Evolutionary conservation across 257 asterid genomes (phyloP), one percentile per base, ranked within the genome.

Genomic region (Henckelia pumila): DNA sequence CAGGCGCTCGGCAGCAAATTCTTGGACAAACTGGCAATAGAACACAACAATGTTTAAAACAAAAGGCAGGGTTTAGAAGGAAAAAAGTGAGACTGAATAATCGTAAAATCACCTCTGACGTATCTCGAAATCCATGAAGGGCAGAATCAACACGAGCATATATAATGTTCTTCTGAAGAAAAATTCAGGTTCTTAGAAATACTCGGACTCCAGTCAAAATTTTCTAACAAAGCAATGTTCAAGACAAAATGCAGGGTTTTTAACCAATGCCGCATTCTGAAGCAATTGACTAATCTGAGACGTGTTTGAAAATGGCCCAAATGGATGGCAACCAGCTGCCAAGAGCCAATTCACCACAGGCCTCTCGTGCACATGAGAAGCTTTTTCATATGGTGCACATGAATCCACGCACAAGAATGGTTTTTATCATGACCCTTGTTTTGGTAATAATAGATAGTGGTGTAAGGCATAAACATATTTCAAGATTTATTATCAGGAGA

Each of bases 281-380:
- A 94, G 95, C 86, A 88, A 68, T 77, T 86, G 92, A 83, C 99
- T 94, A 63, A 87, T 77, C 17, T 59, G 70, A 72, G 99, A 82
- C 59, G 95, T 82, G 81, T 88, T 88, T 53, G 99, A 94, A 80
- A 94, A 94, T 56, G 97, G 99, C 66, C 99, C 99, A 71, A 94
- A 94, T 53, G 99, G 99, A 82, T 94, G 99, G 66, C 99, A 94
- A 67, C 99, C 99, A 50, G 95, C 88, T 8, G 97, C 94, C 89
- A 92, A 81, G 66, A 94, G 95, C 97, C 99, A 93, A 80, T 93
- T 88, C 53, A 88, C 88, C 63, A 88, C 80, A 67, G 95, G 96
- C 75, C 99, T 79, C 80, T 88, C 96, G 19, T 93, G 97, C 69
- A 85, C 82, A 61, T 88, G 95, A 70, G 99, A 93, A 77, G 99